A percentile compares a stretch with the other conserved stretches of the same genome.
Evolutionary conservation across 306 rosid species (phyloP).

Genomic region (Ceratonia siliqua): DNA sequence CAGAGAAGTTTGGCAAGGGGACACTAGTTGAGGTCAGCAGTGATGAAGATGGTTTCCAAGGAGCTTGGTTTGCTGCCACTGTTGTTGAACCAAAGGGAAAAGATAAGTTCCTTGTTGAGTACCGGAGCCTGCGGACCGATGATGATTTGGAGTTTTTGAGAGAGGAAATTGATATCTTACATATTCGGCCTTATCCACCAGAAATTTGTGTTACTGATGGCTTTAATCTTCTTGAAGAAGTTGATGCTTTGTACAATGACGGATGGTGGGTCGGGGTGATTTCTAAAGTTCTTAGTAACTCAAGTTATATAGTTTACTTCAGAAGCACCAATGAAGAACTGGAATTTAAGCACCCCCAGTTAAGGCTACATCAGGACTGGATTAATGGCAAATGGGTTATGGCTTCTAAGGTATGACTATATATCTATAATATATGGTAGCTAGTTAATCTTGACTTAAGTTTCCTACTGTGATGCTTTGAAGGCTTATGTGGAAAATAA

Average conservation of each 20-base stretch:
- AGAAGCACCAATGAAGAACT: slow-evolving; percentile 41
- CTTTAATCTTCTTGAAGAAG: slow-evolving; percentile 48
- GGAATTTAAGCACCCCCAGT: slow-evolving; percentile 45
- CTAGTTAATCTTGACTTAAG: not conserved
- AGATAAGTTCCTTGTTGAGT: slow-evolving; percentile 45
- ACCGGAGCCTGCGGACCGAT: slow-evolving; percentile 48
- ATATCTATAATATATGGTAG: not conserved
- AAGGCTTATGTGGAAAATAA: slow-evolving; percentile 9
- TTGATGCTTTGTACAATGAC: slow-evolving; percentile 62
- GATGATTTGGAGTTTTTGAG: slow-evolving; percentile 43
- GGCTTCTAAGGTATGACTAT: slow-evolving; percentile 63
- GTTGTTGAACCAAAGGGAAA: slow-evolving; percentile 38
- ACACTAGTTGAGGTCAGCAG: slow-evolving; percentile 59
- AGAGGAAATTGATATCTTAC: slow-evolving; percentile 51
- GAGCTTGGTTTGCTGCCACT: slow-evolving; percentile 71
- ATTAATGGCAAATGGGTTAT: slow-evolving; percentile 55
- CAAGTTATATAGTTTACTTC: slow-evolving; percentile 58
- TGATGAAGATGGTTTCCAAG: slow-evolving; percentile 74
- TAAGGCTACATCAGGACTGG: slow-evolving; percentile 69
- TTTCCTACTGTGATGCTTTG: not conserved
- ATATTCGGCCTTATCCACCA: slow-evolving; percentile 67
- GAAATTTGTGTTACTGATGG: slow-evolving; percentile 24
- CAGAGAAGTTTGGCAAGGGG: slow-evolving; percentile 39
- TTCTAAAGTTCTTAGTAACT: slow-evolving; percentile 43
- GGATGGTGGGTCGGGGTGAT: slow-evolving; percentile 85